Percentiles rank a stretch among this genome's conserved stretches.
These are phyloP conservation scores for Austroboletus eburneus DNA, from an alignment of 768 basidiomycete genomes.

Conservation along the genomic window DNA sequence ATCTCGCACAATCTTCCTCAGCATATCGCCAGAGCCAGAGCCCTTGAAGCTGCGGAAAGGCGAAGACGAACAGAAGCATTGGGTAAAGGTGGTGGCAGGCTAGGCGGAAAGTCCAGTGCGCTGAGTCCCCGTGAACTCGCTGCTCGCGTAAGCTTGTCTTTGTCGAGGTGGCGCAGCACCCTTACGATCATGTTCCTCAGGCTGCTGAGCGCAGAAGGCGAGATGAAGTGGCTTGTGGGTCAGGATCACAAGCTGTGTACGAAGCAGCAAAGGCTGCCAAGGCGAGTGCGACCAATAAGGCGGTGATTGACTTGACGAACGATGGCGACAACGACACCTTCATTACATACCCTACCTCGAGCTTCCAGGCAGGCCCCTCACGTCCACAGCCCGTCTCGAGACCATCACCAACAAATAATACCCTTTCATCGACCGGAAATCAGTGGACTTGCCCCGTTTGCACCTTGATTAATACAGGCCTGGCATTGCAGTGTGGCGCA, in stretches of 20 bases:
- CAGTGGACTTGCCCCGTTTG: conserved; percentile 58
- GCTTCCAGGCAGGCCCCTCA: conserved; percentile 24
- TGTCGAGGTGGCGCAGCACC: not conserved
- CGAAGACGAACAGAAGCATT: conserved; percentile 44
- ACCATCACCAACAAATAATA: not conserved
- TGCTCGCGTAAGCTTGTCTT: conserved; percentile 47
- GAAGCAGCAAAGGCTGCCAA: conserved; percentile 70
- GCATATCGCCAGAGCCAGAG: conserved; percentile 60
- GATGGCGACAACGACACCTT: conserved; percentile 21
- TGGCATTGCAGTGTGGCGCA: conserved; percentile 54
- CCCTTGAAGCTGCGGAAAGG: conserved; percentile 78
- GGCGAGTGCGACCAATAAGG: conserved; percentile 57
- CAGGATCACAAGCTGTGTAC: conserved; percentile 47
- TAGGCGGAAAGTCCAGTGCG: conserved; percentile 50
- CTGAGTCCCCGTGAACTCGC: conserved; percentile 69
- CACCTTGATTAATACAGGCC: conserved; percentile 58
- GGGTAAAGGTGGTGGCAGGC: conserved; percentile 51
- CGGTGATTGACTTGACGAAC: conserved; percentile 52
- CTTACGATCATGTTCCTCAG: conserved; percentile 35
- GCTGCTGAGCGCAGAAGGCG: conserved; percentile 77
- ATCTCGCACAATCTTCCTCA: conserved; percentile 66
- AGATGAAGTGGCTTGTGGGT: conserved; percentile 76
- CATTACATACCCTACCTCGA: conserved; percentile 21
- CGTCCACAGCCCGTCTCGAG: not conserved
- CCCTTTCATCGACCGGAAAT: not conserved